Evolutionary conservation across 1,284 basidiomycete genomes (phyloP).

Genomic region (Apiotrichum siamense): DNA sequence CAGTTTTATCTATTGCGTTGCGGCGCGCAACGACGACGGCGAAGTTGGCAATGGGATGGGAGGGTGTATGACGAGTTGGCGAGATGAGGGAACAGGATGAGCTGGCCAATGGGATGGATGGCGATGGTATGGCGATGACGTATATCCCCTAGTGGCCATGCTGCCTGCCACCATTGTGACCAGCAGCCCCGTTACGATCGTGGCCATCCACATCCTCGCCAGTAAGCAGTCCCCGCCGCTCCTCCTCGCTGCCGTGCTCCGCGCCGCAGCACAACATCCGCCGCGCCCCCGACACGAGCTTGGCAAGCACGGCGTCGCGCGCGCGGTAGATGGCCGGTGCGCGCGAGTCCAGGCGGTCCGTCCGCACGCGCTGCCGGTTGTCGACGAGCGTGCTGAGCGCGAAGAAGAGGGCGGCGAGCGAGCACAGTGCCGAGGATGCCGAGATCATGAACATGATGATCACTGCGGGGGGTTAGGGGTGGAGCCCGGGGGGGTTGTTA

Average conservation of each 20-base stretch:
- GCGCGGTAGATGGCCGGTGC: conserved; percentile 53
- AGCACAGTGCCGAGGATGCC: conserved; percentile 62
- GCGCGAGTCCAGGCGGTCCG: conserved; percentile 58
- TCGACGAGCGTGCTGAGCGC: conserved; percentile 62
- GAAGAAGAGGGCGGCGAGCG: conserved; percentile 59
- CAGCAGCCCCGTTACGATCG: background rate
- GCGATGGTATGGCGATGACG: too few relatives aligned
- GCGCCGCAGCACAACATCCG: conserved; percentile 8
- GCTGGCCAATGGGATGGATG: too few relatives aligned
- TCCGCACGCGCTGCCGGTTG: conserved; percentile 60
- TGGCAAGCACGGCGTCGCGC: conserved; percentile 6
- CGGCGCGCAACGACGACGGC: too few relatives aligned
- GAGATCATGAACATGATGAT: conserved; percentile 88
- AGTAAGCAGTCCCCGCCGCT: conserved; percentile 10
- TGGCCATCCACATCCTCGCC: background rate
- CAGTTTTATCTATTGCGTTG: too few relatives aligned
- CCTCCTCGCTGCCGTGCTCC: conserved; percentile 12
- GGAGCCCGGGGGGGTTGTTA: too few relatives aligned
- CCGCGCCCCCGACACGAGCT: background rate
- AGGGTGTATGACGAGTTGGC: too few relatives aligned
- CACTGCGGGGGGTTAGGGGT: too few relatives aligned
- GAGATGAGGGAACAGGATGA: too few relatives aligned
- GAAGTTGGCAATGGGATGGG: too few relatives aligned
- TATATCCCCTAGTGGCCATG: too few relatives aligned
- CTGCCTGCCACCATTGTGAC: too few relatives aligned